Evolutionary conservation across 306 rosid species (phyloP).

Genomic region (Malus fusca): DNA sequence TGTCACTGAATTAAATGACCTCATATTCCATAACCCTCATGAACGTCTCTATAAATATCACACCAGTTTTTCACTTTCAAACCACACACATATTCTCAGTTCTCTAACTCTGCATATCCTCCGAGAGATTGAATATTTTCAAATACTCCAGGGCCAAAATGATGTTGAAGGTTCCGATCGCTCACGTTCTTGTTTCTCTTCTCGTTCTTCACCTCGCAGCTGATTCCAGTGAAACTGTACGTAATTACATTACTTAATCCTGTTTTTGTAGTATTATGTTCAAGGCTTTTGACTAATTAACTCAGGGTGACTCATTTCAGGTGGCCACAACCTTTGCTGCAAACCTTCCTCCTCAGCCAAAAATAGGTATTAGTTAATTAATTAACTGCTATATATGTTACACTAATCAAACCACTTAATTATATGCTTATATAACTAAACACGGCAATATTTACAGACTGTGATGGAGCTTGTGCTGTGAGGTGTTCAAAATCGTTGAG

Average conservation of each 20-base stretch:
- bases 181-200: constrained; percentile 35
- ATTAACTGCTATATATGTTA: background rate
- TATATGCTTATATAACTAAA: no score
- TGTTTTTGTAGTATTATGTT: background rate
- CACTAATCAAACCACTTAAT: no score
- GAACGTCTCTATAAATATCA: background rate
- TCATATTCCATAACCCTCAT: background rate
- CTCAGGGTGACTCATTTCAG: background rate
- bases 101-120: background rate
- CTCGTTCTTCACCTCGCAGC: constrained; percentile 21
- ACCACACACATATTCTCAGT: background rate
- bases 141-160: background rate
- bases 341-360: constrained; percentile 11
- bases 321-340: constrained; percentile 10
- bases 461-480: constrained; percentile 34
- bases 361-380: constrained; percentile 1
- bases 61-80: background rate
- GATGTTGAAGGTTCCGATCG: constrained; percentile 2
- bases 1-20: background rate
- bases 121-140: background rate
- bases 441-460: constrained; percentile 23
- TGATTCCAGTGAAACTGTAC: constrained; percentile 32
- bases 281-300: background rate
- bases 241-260: background rate
- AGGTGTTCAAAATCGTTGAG: constrained; percentile 55